Evolutionary conservation across 2,329 filamentous ascomycete species (phyloP).

Genomic region (Aspergillus texensis): DNA sequence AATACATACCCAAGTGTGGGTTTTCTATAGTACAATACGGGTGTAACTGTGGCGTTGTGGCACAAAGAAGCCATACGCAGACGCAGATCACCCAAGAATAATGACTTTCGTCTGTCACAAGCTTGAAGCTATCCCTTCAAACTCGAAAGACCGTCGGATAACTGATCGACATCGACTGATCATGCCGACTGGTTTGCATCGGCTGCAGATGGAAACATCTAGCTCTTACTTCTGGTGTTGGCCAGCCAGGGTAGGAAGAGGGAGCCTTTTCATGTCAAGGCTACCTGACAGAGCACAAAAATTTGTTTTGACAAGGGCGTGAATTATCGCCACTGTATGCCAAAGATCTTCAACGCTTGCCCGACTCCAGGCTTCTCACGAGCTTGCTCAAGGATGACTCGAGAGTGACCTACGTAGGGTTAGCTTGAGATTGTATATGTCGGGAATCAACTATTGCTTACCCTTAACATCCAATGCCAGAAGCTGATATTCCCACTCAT

Average conservation of each 20-base stretch:
- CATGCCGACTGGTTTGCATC: not conserved
- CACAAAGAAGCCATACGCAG: not conserved
- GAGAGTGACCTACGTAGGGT: conserved; percentile 41
- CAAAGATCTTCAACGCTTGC: conserved; percentile 53
- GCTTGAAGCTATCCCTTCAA: not conserved
- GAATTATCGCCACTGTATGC: conserved; percentile 47
- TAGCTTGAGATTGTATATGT: not conserved
- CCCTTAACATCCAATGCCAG: conserved; percentile 80
- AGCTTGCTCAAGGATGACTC: conserved; percentile 50
- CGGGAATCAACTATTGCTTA: conserved; percentile 18
- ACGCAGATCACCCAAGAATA: not conserved
- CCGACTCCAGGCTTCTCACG: conserved; percentile 44
- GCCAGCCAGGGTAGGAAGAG: not conserved
- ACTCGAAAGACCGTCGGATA: no score
- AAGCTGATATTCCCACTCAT: conserved; percentile 76
- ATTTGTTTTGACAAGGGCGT: not conserved
- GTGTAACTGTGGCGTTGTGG: not conserved
- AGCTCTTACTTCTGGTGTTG: not conserved
- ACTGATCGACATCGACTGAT: no score
- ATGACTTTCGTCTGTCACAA: not conserved
- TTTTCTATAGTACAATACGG: not conserved
- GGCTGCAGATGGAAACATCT: not conserved
- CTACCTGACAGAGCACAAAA: not conserved
- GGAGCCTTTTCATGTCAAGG: not conserved
- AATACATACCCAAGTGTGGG: not conserved